Evolutionary conservation across 2,329 filamentous ascomycete species (phyloP).

Genomic region (Cladosporium sp.): DNA sequence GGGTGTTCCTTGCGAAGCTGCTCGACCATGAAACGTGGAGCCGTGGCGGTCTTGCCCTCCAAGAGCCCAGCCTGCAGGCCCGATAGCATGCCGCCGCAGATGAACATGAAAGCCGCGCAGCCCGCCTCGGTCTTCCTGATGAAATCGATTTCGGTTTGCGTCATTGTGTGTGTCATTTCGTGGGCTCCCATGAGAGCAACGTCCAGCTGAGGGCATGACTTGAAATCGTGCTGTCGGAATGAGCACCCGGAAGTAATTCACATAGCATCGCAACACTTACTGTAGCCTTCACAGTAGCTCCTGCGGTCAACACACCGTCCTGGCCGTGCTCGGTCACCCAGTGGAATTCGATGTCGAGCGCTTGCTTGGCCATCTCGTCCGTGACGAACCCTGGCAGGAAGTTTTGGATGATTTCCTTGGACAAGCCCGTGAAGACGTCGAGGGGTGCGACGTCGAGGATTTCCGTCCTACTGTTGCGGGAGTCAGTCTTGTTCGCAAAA

Average conservation of each 20-base stretch:
- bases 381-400: constrained; percentile 18
- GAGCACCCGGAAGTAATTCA: neutral
- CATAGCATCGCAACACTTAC: constrained; percentile 12
- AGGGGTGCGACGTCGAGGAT: constrained; percentile 36
- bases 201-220: constrained; percentile 43
- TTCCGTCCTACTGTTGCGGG: constrained; percentile 25
- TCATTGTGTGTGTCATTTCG: constrained; percentile 32
- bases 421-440: constrained; percentile 31
- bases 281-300: constrained; percentile 25
- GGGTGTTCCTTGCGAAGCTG: constrained; percentile 33
- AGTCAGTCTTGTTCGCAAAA: neutral
- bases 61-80: constrained; percentile 41
- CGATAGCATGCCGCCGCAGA: constrained; percentile 42
- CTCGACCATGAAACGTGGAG: constrained; percentile 35
- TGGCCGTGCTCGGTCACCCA: constrained; percentile 35
- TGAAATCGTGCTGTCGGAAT: constrained; percentile 40
- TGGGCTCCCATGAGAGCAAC: constrained; percentile 46
- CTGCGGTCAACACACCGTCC: constrained; percentile 23
- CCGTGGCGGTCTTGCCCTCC: constrained; percentile 42
- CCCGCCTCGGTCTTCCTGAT: constrained; percentile 39
- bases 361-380: constrained; percentile 23
- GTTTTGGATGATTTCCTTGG: constrained; percentile 24
- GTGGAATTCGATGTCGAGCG: constrained; percentile 34
- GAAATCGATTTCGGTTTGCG: constrained; percentile 39
- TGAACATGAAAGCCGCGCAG: constrained; percentile 42